Base-by-base conservation (phyloP, 352 stramenopile species). In the Blastocystis sp. region DNA sequence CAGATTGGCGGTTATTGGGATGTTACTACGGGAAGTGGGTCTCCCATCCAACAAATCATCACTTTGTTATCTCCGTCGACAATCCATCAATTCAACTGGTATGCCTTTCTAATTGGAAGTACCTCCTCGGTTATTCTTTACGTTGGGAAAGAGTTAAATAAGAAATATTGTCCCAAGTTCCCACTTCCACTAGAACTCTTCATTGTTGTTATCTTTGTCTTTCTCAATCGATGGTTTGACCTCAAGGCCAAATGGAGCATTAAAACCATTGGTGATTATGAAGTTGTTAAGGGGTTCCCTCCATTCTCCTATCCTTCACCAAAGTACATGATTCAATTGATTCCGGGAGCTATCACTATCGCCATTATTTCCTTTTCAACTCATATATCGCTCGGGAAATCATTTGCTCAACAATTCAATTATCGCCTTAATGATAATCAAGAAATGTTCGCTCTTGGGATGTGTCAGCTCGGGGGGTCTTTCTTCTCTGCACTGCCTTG, bases 371-470 rank as follows among this genome's bases (percentile, higher is more conserved):
- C 12, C n/a, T 78, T 51, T 46, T 58, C 52, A 12, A 78, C n/a
- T 19, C 5, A 39, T n/a, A 65, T 78, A 12, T 39, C 67, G 7
- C n/a, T 78, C 24, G 24, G n/a, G 11, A 78, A 78, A 37, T 21
- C n/a, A 5, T 51, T 56, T 78, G 67, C 67, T 21, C 43, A 49
- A n/a, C 42, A 78, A 46, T 39, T 65, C 52, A 37, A 49, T 16
- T 51, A 78, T 21, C 67, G 14, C 16, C 32, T 78, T 21, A 29
- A 78, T 37, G 67, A 78, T 21, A 78, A 51, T 37, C 67, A 78
- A n/a, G 67, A 78, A 37, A 29, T 78, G 16, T 29, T 78, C 6
- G 67, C 67, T 5, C 52, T 78, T 29, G 67, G 67, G 24, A 51
- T 78, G 5, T 78, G 27, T 21, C 59, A 69, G 7, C 16, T 69